Evolutionary conservation across 257 asterid species (phyloP), one percentile per base, ranked within the genome.

Genomic region (Scutellaria barbata): DNA sequence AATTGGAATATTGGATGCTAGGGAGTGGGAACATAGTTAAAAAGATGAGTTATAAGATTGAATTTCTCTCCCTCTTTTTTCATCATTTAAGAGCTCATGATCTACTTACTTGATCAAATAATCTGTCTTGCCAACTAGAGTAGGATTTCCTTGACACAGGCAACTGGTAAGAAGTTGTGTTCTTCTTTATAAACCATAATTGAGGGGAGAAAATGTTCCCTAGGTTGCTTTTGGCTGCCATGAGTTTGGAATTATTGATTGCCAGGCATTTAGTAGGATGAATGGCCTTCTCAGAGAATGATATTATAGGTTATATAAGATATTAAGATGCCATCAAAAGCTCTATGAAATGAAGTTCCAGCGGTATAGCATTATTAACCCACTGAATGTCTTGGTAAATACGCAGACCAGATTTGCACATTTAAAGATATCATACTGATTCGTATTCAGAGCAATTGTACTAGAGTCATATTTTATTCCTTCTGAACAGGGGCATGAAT

Each of bases 401-500:
- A 8, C 56, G 18, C 22, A 45, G 55, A 63, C 33, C 77, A 46
- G 41, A 58, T 30, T 30, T 42, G 60, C 53, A 47, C 52, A 45
- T 66, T 62, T 54, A 69, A 65, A 56, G 68, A 30, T 65, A 55
- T 73, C 51, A 63, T 37, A 56, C 61, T 74, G 73, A 62, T 66
- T 74, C 67, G 67, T 74, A 13, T 64, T 43, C 46, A 56, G 62
- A 47, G 73, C 42, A 56, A 18, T 46, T 74, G 62, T 66, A 65
- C 73, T 35, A 66, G 73, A 56, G 72, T 73, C 77, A 64, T 72
- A 43, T 35, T 74, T 65, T 65, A 37, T 65, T 66, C 78, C 68
- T 56, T 67, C 73, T 74, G 78, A 73, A 42, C 77, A 64, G 72
- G 66, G 48, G 59, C 48, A 55, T 43, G 72, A 74, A 74, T 64